A percentile compares a stretch with the other conserved stretches of the same genome.
Conservation (phyloP, 192 early-diverging fungal genomes). For the Bifiguratus adelaidae region DNA sequence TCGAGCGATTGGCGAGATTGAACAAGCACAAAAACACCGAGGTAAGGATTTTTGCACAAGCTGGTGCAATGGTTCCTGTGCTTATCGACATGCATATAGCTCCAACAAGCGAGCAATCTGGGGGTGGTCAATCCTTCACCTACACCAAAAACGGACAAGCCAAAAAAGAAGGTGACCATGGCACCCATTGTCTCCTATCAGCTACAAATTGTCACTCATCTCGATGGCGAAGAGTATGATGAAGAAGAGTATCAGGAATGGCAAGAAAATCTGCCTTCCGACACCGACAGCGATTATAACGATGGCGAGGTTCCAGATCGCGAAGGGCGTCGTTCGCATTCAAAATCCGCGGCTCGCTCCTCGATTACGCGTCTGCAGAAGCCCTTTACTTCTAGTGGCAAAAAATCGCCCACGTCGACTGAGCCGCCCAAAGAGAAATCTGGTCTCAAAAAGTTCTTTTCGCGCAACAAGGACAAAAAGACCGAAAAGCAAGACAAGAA, state of each 20-base stretch:
- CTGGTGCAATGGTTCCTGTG: background rate
- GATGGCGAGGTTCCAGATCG: slow-evolving; percentile 11
- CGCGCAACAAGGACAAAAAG: slow-evolving; percentile 8
- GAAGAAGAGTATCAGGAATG: slow-evolving; percentile 35
- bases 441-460: slow-evolving; percentile 16
- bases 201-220: slow-evolving; percentile 16
- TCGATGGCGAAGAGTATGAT: slow-evolving; percentile 24
- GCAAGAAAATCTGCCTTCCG: slow-evolving; percentile 27
- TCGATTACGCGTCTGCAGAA: background rate
- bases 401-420: background rate
- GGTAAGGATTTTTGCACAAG: slow-evolving; percentile 12
- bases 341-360: no score
- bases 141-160: background rate
- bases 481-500: slow-evolving; percentile 11
- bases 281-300: slow-evolving; percentile 28
- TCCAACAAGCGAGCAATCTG: background rate
- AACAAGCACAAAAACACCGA: slow-evolving; percentile 67
- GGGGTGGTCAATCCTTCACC: background rate
- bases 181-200: slow-evolving; percentile 22
- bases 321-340: no score
- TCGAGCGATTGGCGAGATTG: slow-evolving; percentile 66
- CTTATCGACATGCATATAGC: background rate
- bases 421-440: slow-evolving; percentile 5
- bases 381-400: background rate
- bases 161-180: slow-evolving; percentile 13